Evolutionary conservation across 352 stramenopile species (phyloP), one percentile per base, ranked within the genome.

Genomic region (Phytophthora aleatoria): DNA sequence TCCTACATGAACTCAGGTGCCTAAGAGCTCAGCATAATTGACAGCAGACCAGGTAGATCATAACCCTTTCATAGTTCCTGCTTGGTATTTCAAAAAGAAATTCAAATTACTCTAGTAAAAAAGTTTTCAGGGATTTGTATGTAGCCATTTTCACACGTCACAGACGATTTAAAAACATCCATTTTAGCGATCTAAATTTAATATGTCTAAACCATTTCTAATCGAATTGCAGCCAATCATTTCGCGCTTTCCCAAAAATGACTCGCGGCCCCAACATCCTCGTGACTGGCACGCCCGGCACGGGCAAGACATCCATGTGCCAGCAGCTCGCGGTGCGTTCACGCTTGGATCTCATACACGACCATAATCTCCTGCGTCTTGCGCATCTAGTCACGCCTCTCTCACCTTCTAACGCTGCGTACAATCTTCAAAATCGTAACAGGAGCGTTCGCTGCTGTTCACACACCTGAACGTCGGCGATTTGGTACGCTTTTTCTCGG

Each of bases 231-330:
- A 50, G 44, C 67, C 67, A 74, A 60, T 69, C 54, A 50, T 56
- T 36, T 39, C n/a, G 11, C 28, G 52, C 36, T 53, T 47, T 30
- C 24, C 12, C 24, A 38, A 64, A 64, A 63, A 84, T 84, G 77
- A 57, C 73, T 64, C 82, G 80, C 47, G 60, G 85, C 52, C 97
- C 97, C 4, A 99, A 99, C 75, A 97, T 99, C 69, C 85, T 99
- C 38, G 82, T 99, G 28, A 99, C 97, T n/a, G 97, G 97, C 15
- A 99, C 97, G 41, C 97, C 97, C 12, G 97, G 97, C 45, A 98
- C 92, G 55, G 92, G 92, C 48, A 98, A 99, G 83, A 99, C 95
- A 43, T 90, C 86, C 43, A 97, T 97, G 67, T 97, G 90, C 64
- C 88, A 96, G 53, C 77, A 97, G 54, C 83, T 99, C 36, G 91